Conservation (phyloP, 169 alveolate genomes). For the Plasmodium relictum region DNA sequence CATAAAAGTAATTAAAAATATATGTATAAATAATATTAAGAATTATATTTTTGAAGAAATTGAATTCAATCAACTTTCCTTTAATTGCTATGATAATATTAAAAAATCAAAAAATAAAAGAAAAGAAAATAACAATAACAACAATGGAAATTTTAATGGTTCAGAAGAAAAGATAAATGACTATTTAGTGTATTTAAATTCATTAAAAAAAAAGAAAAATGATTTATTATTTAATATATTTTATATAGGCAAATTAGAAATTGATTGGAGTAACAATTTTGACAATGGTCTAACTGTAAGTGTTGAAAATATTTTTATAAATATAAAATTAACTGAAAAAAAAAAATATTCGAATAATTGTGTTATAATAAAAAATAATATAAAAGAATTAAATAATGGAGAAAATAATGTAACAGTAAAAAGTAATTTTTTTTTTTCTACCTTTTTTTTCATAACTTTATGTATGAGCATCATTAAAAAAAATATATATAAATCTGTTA, state of each 20-base stretch:
- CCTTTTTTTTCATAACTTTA: not conserved
- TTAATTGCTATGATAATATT: not conserved
- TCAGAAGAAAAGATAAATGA: conserved; percentile 4
- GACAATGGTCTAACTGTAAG: conserved; percentile 9
- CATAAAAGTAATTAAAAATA: conserved; percentile 11
- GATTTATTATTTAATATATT: conserved; percentile 10
- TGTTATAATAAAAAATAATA: not conserved
- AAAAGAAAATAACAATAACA: not conserved
- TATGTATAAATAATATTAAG: conserved; percentile 17
- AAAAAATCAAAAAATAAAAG: not conserved
- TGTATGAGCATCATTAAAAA: conserved; percentile 1
- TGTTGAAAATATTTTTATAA: conserved; percentile 35
- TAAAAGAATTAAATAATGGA: not conserved
- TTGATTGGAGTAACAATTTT: not conserved
- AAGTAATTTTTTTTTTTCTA: not conserved
- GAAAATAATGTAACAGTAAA: not conserved
- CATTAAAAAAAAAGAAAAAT: not conserved
- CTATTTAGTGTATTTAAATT: conserved; percentile 12
- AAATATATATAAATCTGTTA: not conserved
- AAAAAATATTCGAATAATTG: not conserved
- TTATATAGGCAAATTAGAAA: conserved; percentile 10
- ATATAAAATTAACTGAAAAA: not conserved
- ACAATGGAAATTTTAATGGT: not conserved
- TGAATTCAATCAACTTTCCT: conserved; percentile 7
- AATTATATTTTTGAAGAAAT: conserved; percentile 29